Evolutionary conservation across 108 stramenopile genomes (phyloP), one percentile per base, ranked within the genome.

Genomic region (Cyclotella cryptica): DNA sequence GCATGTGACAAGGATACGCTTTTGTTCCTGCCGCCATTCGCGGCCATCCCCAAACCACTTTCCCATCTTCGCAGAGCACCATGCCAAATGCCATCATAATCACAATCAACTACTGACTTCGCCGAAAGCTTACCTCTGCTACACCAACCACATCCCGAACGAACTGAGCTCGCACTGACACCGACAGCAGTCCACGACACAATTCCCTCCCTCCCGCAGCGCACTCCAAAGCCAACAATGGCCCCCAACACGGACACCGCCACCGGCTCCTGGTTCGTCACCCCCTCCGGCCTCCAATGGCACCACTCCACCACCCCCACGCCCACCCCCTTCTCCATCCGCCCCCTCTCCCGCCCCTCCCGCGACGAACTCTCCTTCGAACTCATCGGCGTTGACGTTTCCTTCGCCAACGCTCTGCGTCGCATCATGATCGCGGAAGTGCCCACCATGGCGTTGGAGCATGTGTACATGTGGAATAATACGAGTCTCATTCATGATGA

Each of bases 351-450:
- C 58, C 86, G 87, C 18, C 83, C 85, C n/a, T 74, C 83, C 29
- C 74, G 59, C 24, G 71, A 92, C 64, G 87, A 90, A 41, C 85
- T 99, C 19, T 87, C 89, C 15, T 97, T 99, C 78, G 93, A 96
- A 72, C 47, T 98, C 40, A 85, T 86, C 51, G 94, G 95, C 11
- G 96, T 96, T 24, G 98, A 99, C 79, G 84, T 91, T 0, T 95
- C 94, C 29, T 93, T 97, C 68, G 98, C 96, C 60, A 99, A 99
- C 68, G 95, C 98, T 0, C 79, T 99, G 42, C 92, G 98, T 27
- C 84, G 98, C n/a, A 95, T 98, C 41, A 87, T 98, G 81, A 92
- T 98, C 70, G 84, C 92, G 9, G 98, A 99, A 84, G 87, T 96
- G 40, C 92, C 91, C 26, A 98, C 97, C 7, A 85, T 99, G 81